Conservation (phyloP, 2,329 filamentous ascomycete genomes). For the Cryphonectria carpinicola region DNA sequence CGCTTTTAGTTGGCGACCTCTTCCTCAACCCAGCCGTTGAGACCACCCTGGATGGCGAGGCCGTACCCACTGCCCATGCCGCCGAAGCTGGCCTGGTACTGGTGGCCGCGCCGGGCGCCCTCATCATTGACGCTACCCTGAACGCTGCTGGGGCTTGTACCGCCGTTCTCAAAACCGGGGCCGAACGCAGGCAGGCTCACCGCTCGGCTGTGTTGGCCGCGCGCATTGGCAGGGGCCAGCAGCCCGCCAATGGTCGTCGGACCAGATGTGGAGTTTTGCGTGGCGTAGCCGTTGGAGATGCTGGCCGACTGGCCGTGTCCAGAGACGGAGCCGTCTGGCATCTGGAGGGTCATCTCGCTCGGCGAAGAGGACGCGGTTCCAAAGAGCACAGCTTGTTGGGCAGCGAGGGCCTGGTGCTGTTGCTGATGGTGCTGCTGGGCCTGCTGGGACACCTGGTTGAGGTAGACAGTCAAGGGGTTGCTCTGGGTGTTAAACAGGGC, state of each 20-base stretch:
- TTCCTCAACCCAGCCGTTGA: constrained; percentile 72
- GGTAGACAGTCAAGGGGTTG: constrained; percentile 92
- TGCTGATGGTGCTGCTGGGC: constrained; percentile 70
- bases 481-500: constrained; percentile 79
- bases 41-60: constrained; percentile 64
- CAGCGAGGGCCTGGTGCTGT: constrained; percentile 71
- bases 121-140: constrained; percentile 50
- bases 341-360: constrained; percentile 60
- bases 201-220: constrained; percentile 73
- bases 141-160: constrained; percentile 54
- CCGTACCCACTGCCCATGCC: constrained; percentile 64
- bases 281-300: constrained; percentile 66
- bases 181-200: constrained; percentile 82
- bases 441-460: constrained; percentile 79
- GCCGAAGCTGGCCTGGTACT: constrained; percentile 67
- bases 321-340: constrained; percentile 63
- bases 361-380: constrained; percentile 68
- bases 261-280: constrained; percentile 55
- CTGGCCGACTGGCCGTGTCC: constrained; percentile 69
- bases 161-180: constrained; percentile 65
- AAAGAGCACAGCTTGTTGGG: constrained; percentile 82
- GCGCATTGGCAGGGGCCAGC: constrained; percentile 69
- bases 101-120: constrained; percentile 64
- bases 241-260: constrained; percentile 76
- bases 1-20: constrained; percentile 60